Evolutionary conservation across 2,329 filamentous ascomycete species (phyloP), one percentile per base, ranked within the genome.

Genomic region (Fusarium avenaceum): DNA sequence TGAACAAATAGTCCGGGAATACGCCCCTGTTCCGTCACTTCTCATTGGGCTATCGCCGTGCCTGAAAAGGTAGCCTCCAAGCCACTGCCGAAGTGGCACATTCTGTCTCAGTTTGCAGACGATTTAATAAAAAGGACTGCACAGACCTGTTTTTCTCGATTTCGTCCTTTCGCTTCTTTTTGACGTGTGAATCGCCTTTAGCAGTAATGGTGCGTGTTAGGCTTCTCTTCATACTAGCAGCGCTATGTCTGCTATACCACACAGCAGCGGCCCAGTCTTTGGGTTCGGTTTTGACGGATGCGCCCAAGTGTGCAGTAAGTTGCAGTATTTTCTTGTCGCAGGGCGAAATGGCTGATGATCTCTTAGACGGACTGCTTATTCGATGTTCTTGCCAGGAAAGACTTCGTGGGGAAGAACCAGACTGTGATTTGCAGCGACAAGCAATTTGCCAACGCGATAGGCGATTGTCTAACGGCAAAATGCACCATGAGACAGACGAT

Each of bases 401-500:
- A 38, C 4, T 64, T 52, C n/a, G 45, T 19, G 0, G 52, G 32
- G 2, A 24, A 43, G 30, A 30, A 40, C 2, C 61, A 64, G 8
- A 30, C 24, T 6, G 13, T 20, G 0, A 42, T 64, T 7, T 64
- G 61, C 2, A 3, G 6, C 1, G 47, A 46, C 35, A 51, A 52
- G 15, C 22, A 32, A 2, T 64, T 64, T 14, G 40, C 61, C 4
- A 11, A 47, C 4, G 28, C 6, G 1, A 58, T 64, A 11, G 59
- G 52, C 2, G 7, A 43, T 8, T 64, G 61, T 1, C 9, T 64
- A 8, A 64, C 39, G 2, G 40, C 32, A 2, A 28, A 52, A 14
- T 64, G 61, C n/a, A 47, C 40, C 1, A 45, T 64, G 14, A 45
- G 61, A 10, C 40, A 64, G 15, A 59, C 59, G 0, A 43, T 64